phyloP scores from a whole-genome alignment of 495 filamentous ascomycete genomes.

The Elaphomyces granulatus region DNA sequence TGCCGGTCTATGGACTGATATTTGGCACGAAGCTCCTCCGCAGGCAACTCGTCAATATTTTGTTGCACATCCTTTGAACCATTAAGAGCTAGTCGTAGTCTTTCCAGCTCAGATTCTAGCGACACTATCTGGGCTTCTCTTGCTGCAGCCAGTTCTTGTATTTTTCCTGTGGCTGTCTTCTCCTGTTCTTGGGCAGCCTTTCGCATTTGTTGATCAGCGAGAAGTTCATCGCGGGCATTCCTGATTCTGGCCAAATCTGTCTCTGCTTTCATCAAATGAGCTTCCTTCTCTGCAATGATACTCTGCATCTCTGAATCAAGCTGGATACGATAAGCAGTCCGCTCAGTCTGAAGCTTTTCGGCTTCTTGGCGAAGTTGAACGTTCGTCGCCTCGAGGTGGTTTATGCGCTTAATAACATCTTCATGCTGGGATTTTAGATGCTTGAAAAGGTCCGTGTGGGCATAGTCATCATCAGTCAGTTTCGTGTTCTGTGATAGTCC shows the following conservation, averaged over 20 bases:
- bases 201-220: constrained; percentile 66
- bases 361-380: constrained; percentile 72
- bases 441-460: constrained; percentile 84
- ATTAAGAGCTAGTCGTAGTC: constrained; percentile 43
- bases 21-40: constrained; percentile 59
- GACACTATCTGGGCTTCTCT: constrained; percentile 60
- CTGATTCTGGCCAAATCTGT: constrained; percentile 75
- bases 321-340: constrained; percentile 63
- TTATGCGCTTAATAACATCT: constrained; percentile 80
- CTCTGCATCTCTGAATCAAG: constrained; percentile 64
- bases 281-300: constrained; percentile 58
- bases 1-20: constrained; percentile 60
- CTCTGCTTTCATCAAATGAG: constrained; percentile 65
- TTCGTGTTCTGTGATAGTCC: constrained; percentile 40
- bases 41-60: constrained; percentile 28
- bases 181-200: constrained; percentile 69
- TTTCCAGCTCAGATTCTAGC: constrained; percentile 66
- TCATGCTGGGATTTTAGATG: constrained; percentile 78
- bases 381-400: constrained; percentile 80
- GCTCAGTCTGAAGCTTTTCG: constrained; percentile 68
- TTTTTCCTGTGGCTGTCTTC: constrained; percentile 45
- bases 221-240: constrained; percentile 63
- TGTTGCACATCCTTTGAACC: constrained; percentile 22
- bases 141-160: constrained; percentile 64
- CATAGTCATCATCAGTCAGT: constrained; percentile 84